Base-by-base conservation (phyloP, 2,329 filamentous ascomycete species). In the Didymella lethalis region DNA sequence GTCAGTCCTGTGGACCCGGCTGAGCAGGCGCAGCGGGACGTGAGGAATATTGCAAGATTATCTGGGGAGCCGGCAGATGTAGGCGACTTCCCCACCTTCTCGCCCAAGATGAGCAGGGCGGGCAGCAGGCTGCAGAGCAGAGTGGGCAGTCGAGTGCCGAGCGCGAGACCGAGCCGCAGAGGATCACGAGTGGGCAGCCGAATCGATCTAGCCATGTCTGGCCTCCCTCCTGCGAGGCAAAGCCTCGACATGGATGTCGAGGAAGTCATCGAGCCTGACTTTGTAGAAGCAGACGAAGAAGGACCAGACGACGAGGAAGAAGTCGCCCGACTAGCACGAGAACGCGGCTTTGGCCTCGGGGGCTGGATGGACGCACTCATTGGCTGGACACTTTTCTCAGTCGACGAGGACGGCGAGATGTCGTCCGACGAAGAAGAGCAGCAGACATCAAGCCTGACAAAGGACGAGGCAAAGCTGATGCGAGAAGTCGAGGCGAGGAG, bases 361-460 rank as follows among this genome's bases (percentile, higher is more conserved):
- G 75, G 79, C 10, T 83, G 84, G 80, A 79, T 88, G 65, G 86
- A 88, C 63, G 76, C 81, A 25, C 67, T 88, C 34, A 84, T 88
- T 57, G 84, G 84, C 31, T 86, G 84, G 81, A 82, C 81, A 11
- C 63, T 86, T 40, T 87, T 87, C 64, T 80, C 80, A 2, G 80
- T 83, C 1, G 82, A 84, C 10, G 81, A 83, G 48, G 82, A 84
- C 32, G 75, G 69, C n/a, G 79, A 79, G 38, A 70, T 71, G 10
- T 68, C 73, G 0, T 71, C 71, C 3, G 73, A 75, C 7, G 73
- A 75, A 49, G 73, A 44, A 1, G 52, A 49, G 20, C 28, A 38
- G 14, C 44, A 38, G 20, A 2, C 25, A 4, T 12, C 43, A 31
- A 36, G 23, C 2, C 67, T 75, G 55, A 77, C 72, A 5, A 71